Evolutionary conservation across 75 land plant species (phyloP).

Genomic region (Pinus taeda): DNA sequence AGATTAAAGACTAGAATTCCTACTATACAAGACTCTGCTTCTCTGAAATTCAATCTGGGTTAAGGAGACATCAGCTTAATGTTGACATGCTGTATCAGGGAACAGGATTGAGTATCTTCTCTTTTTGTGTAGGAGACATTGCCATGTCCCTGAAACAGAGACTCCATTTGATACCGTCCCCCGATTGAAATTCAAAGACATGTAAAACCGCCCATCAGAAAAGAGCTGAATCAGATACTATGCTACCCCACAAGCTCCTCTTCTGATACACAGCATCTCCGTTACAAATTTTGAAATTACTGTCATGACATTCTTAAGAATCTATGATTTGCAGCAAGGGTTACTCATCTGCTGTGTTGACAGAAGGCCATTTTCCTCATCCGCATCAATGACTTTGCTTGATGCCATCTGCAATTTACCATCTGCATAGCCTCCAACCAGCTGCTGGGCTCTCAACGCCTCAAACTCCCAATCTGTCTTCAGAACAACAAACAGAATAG

Average conservation of each 20-base stretch:
- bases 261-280: neutral
- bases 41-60: too few relatives aligned
- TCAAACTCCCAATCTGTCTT: slow-evolving; percentile 80
- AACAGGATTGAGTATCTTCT: too few relatives aligned
- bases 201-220: too few relatives aligned
- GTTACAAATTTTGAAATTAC: neutral
- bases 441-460: slow-evolving; percentile 53
- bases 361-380: slow-evolving; percentile 7
- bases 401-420: neutral
- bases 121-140: too few relatives aligned
- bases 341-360: neutral
- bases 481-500: slow-evolving; percentile 52
- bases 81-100: too few relatives aligned
- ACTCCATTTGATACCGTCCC: too few relatives aligned
- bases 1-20: too few relatives aligned
- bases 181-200: too few relatives aligned
- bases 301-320: neutral
- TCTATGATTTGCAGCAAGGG: neutral
- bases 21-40: too few relatives aligned
- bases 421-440: slow-evolving; percentile 18
- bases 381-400: neutral
- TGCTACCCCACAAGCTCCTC: neutral
- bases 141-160: too few relatives aligned
- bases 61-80: too few relatives aligned
- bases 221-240: too few relatives aligned